A percentile compares a stretch with the other conserved stretches of the same genome.
phyloP scores from a whole-genome alignment of 2,329 filamentous ascomycete genomes.

The Neonectria magnoliae region DNA sequence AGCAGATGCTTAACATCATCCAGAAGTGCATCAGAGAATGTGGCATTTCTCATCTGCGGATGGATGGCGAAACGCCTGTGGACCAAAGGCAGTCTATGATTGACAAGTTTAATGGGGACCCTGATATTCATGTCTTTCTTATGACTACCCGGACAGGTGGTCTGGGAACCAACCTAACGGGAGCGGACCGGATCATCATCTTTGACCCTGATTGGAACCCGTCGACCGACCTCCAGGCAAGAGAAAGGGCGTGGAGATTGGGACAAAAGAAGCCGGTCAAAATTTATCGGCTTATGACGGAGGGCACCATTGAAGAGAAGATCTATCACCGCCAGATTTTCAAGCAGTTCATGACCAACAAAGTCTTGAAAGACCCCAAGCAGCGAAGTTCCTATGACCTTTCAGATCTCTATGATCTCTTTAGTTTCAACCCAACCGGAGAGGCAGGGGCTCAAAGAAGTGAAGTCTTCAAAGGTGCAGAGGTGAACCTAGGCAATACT shows the following conservation, averaged over 20 bases:
- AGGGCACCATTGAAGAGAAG: constrained; percentile 98
- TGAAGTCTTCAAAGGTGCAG: constrained; percentile 86
- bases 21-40: constrained; percentile 81
- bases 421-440: constrained; percentile 71
- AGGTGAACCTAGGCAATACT: constrained; percentile 61
- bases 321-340: constrained; percentile 99
- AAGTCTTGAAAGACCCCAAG: constrained; percentile 93
- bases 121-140: constrained; percentile 85
- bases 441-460: constrained; percentile 76
- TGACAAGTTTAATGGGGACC: constrained; percentile 88
- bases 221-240: constrained; percentile 93
- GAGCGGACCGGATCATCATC: constrained; percentile 95
- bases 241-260: constrained; percentile 93
- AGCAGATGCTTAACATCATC: constrained; percentile 95
- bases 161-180: constrained; percentile 92
- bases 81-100: constrained; percentile 90
- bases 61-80: constrained; percentile 93
- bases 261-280: constrained; percentile 95
- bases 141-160: constrained; percentile 96
- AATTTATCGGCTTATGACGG: constrained; percentile 97
- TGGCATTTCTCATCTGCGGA: constrained; percentile 80
- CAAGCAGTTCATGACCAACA: constrained; percentile 97
- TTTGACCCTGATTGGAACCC: constrained; percentile 99
- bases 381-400: constrained; percentile 92
- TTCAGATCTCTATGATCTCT: constrained; percentile 90